Conservation (phyloP, 2,329 filamentous ascomycete species). For the Aspergillus aculeatus region DNA sequence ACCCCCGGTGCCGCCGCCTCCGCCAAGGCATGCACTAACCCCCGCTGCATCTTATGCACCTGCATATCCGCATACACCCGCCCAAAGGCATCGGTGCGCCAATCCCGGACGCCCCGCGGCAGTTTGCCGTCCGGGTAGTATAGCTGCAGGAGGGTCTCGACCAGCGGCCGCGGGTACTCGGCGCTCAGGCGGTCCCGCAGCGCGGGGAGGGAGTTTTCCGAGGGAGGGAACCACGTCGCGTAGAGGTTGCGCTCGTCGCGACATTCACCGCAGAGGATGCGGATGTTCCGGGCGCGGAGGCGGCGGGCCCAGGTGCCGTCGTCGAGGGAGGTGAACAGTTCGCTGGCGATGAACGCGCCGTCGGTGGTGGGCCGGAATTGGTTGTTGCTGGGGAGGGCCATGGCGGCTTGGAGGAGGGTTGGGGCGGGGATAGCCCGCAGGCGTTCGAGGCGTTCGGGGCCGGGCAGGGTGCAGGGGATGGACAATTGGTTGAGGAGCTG, state of each 20-base stretch:
- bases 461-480: conserved; percentile 43
- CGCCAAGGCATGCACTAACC: conserved; percentile 49
- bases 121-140: conserved; percentile 46
- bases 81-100: conserved; percentile 53
- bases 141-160: conserved; percentile 44
- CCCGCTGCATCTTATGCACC: conserved; percentile 54
- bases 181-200: conserved; percentile 50
- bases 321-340: conserved; percentile 49
- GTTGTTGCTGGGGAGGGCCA: conserved; percentile 45
- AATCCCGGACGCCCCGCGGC: conserved; percentile 43
- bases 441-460: conserved; percentile 46
- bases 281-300: conserved; percentile 47
- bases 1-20: conserved; percentile 32
- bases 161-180: conserved; percentile 51
- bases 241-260: conserved; percentile 55
- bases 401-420: conserved; percentile 45
- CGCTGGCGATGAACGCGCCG: conserved; percentile 45
- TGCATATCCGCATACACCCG: conserved; percentile 58
- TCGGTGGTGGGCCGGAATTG: conserved; percentile 57
- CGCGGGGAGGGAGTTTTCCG: conserved; percentile 38
- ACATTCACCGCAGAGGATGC: conserved; percentile 56
- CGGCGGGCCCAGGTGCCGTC: conserved; percentile 48
- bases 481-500: conserved; percentile 47
- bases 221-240: conserved; percentile 50
- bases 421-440: conserved; percentile 44